Evolutionary conservation across 495 filamentous ascomycete species (phyloP), one percentile per base, ranked within the genome.

Genomic region (Echria macrotheca): DNA sequence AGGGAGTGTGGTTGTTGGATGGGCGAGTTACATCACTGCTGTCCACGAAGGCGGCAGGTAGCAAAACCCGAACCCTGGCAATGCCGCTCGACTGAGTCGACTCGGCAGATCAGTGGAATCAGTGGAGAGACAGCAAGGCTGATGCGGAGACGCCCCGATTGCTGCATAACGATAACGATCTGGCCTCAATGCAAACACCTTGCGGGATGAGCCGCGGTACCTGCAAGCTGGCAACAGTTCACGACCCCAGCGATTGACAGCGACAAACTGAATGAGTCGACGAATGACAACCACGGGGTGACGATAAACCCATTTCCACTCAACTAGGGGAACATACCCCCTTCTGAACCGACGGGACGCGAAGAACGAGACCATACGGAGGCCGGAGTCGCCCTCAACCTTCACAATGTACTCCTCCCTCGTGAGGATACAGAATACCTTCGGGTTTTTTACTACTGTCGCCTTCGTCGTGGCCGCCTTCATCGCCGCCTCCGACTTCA

Each of bases 371-470:
- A 4, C 31, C 28, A 11, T 26, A 21, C 29, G n/a, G n/a, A n/a
- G n/a, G n/a, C n/a, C n/a, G n/a, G n/a, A n/a, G n/a, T 48, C 14
- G 42, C 43, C 33, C 39, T 26, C 36, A 24, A 29, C 55, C 52
- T 47, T 61, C 70, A 77, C 50, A 51, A 97, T 98, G 93, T 86
- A 97, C 69, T 91, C 89, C 57, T 77, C 84, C 17, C 65, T 91
- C 23, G 87, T 85, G 29, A 85, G 93, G 52, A 66, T 80, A 48
- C 93, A 98, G 69, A 90, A 90, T 72, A 84, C 91, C 55, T 98
- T 98, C 68, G 89, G 91, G 64, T 95, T 94, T 81, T 96, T 97
- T 76, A 96, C 91, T 22, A 93, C 90, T 25, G 91, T 96, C 48
- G 84, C 86, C 25, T 91, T 93, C 63, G 76, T 78, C 50, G 82